These are phyloP conservation scores for Tephrocybe rancida DNA, from an alignment of 768 basidiomycete genomes.

Conservation along the genomic window DNA sequence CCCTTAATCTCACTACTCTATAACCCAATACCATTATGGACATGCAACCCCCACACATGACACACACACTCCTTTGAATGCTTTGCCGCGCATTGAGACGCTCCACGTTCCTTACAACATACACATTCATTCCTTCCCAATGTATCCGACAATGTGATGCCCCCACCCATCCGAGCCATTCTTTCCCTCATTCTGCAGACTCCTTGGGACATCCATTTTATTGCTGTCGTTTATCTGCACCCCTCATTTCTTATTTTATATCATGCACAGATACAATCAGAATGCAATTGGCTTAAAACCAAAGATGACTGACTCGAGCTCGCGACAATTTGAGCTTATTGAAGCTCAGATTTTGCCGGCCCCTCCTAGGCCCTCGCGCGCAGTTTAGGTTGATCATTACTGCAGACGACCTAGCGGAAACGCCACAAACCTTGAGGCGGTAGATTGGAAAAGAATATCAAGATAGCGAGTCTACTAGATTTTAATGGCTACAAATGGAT, in stretches of 20 bases:
- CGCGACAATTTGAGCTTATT: no score
- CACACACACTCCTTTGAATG: constrained; percentile 15
- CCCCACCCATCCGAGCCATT: not conserved
- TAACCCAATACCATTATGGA: not conserved
- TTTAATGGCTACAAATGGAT: not conserved
- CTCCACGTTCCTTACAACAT: constrained; percentile 14
- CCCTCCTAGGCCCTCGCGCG: no score
- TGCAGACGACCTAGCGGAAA: no score
- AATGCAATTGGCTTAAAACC: no score
- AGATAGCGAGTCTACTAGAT: not conserved
- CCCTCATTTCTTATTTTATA: not conserved
- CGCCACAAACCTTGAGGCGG: no score
- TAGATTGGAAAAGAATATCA: no score
- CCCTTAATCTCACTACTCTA: not conserved
- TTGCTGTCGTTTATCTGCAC: constrained; percentile 11
- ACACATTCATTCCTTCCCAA: not conserved
- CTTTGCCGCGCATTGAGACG: constrained; percentile 3
- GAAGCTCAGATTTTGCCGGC: no score
- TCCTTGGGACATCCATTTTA: not conserved
- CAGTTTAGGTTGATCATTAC: no score
- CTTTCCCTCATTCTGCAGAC: not conserved
- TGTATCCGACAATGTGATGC: not conserved
- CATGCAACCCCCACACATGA: not conserved
- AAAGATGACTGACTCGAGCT: no score
- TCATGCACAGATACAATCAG: not conserved